These are phyloP conservation scores for Luffa acutangula DNA, from an alignment of 306 rosid genomes.

Conservation along the genomic window DNA sequence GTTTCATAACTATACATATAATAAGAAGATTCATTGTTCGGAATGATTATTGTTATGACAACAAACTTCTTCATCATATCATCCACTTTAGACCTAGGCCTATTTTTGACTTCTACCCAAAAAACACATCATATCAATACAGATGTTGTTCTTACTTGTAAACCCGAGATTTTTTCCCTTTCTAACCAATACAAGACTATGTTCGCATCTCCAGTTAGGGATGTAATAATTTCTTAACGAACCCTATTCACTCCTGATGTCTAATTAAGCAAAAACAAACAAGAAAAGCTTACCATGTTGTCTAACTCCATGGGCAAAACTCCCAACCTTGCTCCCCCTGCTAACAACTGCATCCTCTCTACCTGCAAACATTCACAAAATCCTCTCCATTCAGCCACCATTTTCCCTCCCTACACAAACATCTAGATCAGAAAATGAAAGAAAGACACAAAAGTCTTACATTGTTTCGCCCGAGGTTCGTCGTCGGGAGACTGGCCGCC, in stretches of 20 bases:
- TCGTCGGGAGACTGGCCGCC: background rate
- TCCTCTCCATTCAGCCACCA: background rate
- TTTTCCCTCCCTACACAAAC: background rate
- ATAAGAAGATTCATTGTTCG: background rate
- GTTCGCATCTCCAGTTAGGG: background rate
- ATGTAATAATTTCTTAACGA: background rate
- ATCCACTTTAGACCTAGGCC: background rate
- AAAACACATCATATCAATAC: background rate
- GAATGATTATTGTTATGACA: background rate
- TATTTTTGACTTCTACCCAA: background rate
- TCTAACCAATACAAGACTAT: background rate
- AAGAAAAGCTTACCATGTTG: slow-evolving; percentile 22
- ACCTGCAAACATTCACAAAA: slow-evolving; percentile 13
- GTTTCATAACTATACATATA: background rate
- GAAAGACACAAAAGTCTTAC: slow-evolving; percentile 1
- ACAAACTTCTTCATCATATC: background rate
- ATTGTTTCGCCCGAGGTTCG: slow-evolving; percentile 12
- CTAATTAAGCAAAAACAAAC: background rate
- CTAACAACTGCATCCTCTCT: slow-evolving; percentile 13
- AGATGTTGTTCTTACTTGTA: background rate
- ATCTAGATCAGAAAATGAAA: background rate
- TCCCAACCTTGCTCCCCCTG: slow-evolving; percentile 21
- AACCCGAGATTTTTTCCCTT: background rate
- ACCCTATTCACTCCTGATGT: background rate
- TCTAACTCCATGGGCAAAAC: slow-evolving; percentile 22